Conservation (phyloP, 495 filamentous ascomycete genomes). For the Annulohypoxylon moriforme region DNA sequence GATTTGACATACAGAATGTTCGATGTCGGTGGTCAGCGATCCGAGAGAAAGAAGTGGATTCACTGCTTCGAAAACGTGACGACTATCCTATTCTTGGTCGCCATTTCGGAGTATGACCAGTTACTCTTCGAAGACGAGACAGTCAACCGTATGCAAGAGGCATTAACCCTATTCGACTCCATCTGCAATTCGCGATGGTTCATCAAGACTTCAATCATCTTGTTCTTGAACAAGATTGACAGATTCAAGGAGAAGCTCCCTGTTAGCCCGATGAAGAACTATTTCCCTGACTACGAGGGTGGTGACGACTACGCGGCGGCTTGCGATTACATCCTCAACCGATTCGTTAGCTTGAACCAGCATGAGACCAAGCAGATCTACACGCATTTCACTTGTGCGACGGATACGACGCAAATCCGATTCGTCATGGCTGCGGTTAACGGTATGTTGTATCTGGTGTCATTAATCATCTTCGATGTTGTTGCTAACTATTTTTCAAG, state of each 20-base stretch:
- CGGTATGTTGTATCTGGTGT: slow-evolving; percentile 68
- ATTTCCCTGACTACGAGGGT: slow-evolving; percentile 98
- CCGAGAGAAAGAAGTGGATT: slow-evolving; percentile 99
- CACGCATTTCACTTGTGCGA: slow-evolving; percentile 98
- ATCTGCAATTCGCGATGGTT: slow-evolving; percentile 99
- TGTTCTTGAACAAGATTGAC: slow-evolving; percentile 99
- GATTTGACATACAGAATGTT: slow-evolving; percentile 99
- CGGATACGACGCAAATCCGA: slow-evolving; percentile 96
- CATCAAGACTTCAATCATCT: slow-evolving; percentile 98
- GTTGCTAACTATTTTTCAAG: slow-evolving; percentile 61
- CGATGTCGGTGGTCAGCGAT: slow-evolving; percentile 98
- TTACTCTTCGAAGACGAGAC: slow-evolving; percentile 95
- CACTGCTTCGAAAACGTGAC: slow-evolving; percentile 99
- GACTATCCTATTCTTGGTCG: slow-evolving; percentile 97
- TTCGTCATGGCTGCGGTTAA: slow-evolving; percentile 99
- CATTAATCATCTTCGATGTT: not conserved
- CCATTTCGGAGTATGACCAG: slow-evolving; percentile 99
- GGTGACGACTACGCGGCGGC: slow-evolving; percentile 92
- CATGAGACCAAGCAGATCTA: slow-evolving; percentile 99
- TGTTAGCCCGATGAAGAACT: slow-evolving; percentile 99
- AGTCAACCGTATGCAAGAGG: slow-evolving; percentile 99
- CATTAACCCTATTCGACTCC: slow-evolving; percentile 96
- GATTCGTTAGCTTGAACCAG: slow-evolving; percentile 96
- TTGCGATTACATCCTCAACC: slow-evolving; percentile 97
- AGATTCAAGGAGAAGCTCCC: slow-evolving; percentile 99